These are phyloP conservation scores for Kwoniella botswanensis DNA, from an alignment of 768 basidiomycete genomes.

Conservation along the genomic window DNA sequence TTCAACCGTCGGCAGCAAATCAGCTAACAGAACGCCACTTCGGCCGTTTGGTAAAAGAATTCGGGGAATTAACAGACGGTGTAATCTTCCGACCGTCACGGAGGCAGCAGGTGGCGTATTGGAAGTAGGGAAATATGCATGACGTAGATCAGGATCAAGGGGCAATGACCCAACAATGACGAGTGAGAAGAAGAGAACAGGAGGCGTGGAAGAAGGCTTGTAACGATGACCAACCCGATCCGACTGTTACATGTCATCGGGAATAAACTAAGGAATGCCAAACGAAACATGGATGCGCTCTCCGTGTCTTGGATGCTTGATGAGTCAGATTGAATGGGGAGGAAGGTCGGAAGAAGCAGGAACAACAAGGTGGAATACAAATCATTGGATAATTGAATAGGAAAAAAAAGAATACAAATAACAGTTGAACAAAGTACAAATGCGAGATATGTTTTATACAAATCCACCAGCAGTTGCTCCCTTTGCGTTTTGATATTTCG, in stretches of 20 bases:
- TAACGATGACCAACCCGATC: neutral
- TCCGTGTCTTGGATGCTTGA: neutral
- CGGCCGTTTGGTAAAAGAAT: neutral
- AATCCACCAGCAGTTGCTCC: neutral
- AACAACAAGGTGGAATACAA: neutral
- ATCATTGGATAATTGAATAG: neutral
- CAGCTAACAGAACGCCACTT: constrained; percentile 8
- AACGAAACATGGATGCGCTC: too few species aligned
- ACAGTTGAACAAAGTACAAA: neutral
- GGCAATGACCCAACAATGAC: neutral
- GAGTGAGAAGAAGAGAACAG: neutral
- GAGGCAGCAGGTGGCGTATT: constrained; percentile 2
- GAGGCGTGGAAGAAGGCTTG: neutral
- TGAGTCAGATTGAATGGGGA: neutral
- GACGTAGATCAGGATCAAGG: constrained; percentile 8
- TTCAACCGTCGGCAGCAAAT: constrained; percentile 11
- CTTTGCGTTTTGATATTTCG: neutral
- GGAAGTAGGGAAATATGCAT: neutral
- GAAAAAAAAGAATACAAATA: neutral
- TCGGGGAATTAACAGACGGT: neutral
- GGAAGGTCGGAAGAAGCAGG: neutral
- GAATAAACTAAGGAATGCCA: neutral
- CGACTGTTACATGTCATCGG: neutral
- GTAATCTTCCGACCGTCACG: neutral
- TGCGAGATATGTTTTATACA: constrained; percentile 2